These are phyloP conservation scores for Rubia yunnanensis DNA, from an alignment of 257 asterid genomes.

Conservation along the genomic window DNA sequence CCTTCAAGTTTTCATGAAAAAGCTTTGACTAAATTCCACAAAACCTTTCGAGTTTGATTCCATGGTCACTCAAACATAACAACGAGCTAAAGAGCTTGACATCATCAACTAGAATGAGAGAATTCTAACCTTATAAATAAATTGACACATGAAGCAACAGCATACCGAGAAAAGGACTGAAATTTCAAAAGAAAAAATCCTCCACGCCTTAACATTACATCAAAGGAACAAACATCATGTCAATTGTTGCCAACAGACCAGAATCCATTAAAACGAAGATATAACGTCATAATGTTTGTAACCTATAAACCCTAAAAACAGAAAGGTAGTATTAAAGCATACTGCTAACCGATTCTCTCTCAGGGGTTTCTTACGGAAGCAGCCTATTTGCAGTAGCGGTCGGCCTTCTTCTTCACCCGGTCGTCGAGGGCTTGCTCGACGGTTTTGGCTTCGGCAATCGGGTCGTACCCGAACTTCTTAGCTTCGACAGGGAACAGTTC, in stretches of 20 bases:
- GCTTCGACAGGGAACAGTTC: slow-evolving; percentile 84
- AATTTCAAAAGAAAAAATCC: too few species aligned
- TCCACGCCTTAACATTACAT: too few species aligned
- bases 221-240: too few species aligned
- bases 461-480: slow-evolving; percentile 75
- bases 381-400: slow-evolving; percentile 75
- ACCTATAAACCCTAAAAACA: background rate
- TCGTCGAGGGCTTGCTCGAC: slow-evolving; percentile 93
- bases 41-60: background rate
- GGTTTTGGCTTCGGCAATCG: slow-evolving; percentile 50
- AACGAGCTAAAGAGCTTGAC: background rate
- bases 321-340: background rate
- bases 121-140: background rate
- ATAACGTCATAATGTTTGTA: background rate
- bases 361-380: slow-evolving; percentile 11
- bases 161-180: background rate
- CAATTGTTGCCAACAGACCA: background rate
- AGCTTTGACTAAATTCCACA: background rate
- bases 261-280: background rate
- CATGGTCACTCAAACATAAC: background rate
- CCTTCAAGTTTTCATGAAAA: too few species aligned
- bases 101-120: too few species aligned
- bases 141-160: background rate
- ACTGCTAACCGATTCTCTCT: background rate
- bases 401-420: slow-evolving; percentile 94